Conservation (phyloP, 1,284 basidiomycete species). For the Melampsora larici-populina region DNA sequence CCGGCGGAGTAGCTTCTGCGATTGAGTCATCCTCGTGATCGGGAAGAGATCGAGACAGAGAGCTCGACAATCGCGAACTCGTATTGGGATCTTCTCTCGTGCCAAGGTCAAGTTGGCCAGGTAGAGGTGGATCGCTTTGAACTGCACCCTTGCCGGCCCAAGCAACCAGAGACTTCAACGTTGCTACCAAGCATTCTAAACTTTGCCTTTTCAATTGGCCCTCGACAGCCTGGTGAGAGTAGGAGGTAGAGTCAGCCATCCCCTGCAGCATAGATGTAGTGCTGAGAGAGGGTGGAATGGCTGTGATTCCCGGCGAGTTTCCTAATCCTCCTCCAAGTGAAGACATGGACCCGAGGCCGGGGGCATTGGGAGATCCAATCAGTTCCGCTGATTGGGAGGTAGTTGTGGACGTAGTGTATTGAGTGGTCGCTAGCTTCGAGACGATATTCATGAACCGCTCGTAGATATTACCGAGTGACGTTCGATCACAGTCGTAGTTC, state of each 20-base stretch:
- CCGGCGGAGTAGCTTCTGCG: conserved; percentile 48
- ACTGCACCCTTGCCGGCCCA: conserved; percentile 63
- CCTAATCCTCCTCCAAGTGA: neutral
- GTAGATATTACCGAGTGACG: conserved; percentile 90
- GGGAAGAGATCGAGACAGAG: conserved; percentile 14
- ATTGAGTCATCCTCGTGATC: conserved; percentile 44
- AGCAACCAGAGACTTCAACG: conserved; percentile 78
- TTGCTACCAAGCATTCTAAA: conserved; percentile 80
- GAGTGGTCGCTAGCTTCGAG: conserved; percentile 77
- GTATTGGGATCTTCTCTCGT: conserved; percentile 29
- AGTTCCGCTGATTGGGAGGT: conserved; percentile 47
- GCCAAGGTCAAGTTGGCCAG: neutral
- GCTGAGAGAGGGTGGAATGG: conserved; percentile 64
- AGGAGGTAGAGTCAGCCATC: conserved; percentile 46
- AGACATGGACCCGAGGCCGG: neutral
- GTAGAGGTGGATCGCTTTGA: conserved; percentile 45
- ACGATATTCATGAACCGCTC: conserved; percentile 96
- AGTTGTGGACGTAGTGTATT: conserved; percentile 60
- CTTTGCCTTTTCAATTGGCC: conserved; percentile 78
- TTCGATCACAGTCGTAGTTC: conserved; percentile 94
- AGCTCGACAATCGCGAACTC: conserved; percentile 46
- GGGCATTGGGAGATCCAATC: conserved; percentile 39
- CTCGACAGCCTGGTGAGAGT: conserved; percentile 66
- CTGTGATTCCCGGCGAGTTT: conserved; percentile 49
- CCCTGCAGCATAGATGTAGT: conserved; percentile 62